Evolutionary conservation across 192 early-diverging fungal genomes (phyloP).

Genomic region (Diversispora epigaea): DNA sequence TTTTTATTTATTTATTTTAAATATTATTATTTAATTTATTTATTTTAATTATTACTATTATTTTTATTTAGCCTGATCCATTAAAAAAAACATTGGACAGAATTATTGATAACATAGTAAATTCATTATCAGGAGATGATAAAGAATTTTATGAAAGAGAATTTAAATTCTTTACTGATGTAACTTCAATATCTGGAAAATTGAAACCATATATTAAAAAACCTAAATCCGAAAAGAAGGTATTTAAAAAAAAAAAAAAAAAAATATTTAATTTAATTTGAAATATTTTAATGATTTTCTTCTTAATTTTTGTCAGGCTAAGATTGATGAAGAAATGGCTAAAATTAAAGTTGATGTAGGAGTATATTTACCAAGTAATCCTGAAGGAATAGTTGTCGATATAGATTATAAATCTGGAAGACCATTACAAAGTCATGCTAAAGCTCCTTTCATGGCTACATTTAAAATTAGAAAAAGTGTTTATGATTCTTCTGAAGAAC

Average conservation of each 20-base stretch:
- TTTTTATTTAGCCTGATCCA: conserved; percentile 62
- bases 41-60: neutral
- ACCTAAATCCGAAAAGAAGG: conserved; percentile 93
- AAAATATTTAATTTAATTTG: neutral
- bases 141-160: conserved; percentile 94
- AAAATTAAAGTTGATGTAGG: conserved; percentile 94
- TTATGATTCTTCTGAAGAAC: conserved; percentile 55
- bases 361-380: conserved; percentile 97
- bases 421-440: conserved; percentile 96
- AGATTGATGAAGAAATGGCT: conserved; percentile 97
- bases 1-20: neutral
- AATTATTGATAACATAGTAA: conserved; percentile 80
- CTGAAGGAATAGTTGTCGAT: conserved; percentile 90
- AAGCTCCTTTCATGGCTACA: conserved; percentile 99
- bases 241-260: too few relatives aligned
- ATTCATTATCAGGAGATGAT: conserved; percentile 80
- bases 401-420: conserved; percentile 93
- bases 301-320: conserved; percentile 53
- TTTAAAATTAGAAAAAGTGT: conserved; percentile 77
- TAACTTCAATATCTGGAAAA: conserved; percentile 97
- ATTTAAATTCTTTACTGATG: conserved; percentile 91
- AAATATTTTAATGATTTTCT: neutral
- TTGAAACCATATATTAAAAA: conserved; percentile 91
- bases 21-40: neutral
- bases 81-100: conserved; percentile 87